These are phyloP conservation scores for Tagetes patula DNA, from an alignment of 129 eudicot genomes.

Conservation along the genomic window DNA sequence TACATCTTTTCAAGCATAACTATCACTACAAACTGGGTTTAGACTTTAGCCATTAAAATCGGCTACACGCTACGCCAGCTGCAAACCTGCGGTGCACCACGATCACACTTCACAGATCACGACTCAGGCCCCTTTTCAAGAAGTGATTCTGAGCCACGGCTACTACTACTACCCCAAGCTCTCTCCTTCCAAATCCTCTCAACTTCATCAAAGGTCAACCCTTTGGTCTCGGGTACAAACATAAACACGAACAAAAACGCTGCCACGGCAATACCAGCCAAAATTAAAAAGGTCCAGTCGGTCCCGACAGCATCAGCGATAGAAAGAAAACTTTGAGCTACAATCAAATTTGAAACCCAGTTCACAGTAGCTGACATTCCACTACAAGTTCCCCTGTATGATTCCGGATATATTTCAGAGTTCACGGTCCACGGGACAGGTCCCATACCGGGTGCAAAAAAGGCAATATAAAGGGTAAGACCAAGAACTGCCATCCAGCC, in stretches of 20 bases:
- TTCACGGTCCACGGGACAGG: slow-evolving; percentile 99
- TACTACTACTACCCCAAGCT: slow-evolving; percentile 52
- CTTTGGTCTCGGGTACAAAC: slow-evolving; percentile 90
- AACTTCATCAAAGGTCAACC: slow-evolving; percentile 85
- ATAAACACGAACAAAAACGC: slow-evolving; percentile 64
- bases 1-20: slow-evolving; percentile 31
- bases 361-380: slow-evolving; percentile 98
- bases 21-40: neutral
- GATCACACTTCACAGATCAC: slow-evolving; percentile 5
- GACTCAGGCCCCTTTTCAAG: slow-evolving; percentile 40
- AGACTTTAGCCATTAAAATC: slow-evolving; percentile 33
- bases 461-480: slow-evolving; percentile 73
- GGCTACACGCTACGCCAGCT: slow-evolving; percentile 13
- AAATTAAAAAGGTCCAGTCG: slow-evolving; percentile 68
- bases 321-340: slow-evolving; percentile 83
- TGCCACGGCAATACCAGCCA: slow-evolving; percentile 54
- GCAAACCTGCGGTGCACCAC: slow-evolving; percentile 3
- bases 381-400: slow-evolving; percentile 82
- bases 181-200: slow-evolving; percentile 80
- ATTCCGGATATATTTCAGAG: slow-evolving; percentile 90
- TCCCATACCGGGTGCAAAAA: slow-evolving; percentile 97
- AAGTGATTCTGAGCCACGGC: slow-evolving; percentile 35
- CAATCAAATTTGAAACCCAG: slow-evolving; percentile 84
- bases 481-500: slow-evolving; percentile 90
- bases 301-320: slow-evolving; percentile 78